Evolutionary conservation across 2,329 filamentous ascomycete species (phyloP).

Genomic region (Graphiopsis chlorocephala): DNA sequence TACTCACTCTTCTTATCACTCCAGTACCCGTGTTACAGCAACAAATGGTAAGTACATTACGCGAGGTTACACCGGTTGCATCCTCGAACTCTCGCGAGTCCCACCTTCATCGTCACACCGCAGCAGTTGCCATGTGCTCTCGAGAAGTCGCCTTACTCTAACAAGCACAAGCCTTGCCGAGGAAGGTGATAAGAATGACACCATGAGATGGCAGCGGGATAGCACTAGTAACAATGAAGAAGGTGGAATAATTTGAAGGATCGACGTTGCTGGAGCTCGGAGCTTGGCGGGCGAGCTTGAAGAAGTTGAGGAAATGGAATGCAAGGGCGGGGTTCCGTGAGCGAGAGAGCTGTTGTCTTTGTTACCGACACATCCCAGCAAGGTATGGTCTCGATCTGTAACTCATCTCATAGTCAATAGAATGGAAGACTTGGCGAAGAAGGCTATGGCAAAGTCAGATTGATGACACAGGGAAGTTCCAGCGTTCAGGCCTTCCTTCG

Average conservation of each 20-base stretch:
- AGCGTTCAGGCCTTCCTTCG: background rate
- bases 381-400: background rate
- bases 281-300: background rate
- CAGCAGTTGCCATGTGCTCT: background rate
- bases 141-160: background rate
- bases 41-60: background rate
- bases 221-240: constrained; percentile 5
- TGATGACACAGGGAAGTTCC: background rate
- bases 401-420: background rate
- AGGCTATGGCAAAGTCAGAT: background rate
- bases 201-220: background rate
- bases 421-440: background rate
- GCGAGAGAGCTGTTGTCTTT: background rate
- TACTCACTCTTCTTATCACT: background rate
- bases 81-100: background rate
- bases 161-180: constrained; percentile 9
- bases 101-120: background rate
- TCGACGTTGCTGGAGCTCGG: background rate
- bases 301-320: background rate
- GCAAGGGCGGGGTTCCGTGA: background rate
- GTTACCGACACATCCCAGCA: background rate
- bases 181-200: constrained; percentile 5
- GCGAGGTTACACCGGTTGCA: constrained; percentile 4
- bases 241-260: constrained; percentile 4
- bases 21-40: background rate